Evolutionary conservation across 805 yeast genomes (phyloP).

Genomic region (Monosporozyma yasuniensis): DNA sequence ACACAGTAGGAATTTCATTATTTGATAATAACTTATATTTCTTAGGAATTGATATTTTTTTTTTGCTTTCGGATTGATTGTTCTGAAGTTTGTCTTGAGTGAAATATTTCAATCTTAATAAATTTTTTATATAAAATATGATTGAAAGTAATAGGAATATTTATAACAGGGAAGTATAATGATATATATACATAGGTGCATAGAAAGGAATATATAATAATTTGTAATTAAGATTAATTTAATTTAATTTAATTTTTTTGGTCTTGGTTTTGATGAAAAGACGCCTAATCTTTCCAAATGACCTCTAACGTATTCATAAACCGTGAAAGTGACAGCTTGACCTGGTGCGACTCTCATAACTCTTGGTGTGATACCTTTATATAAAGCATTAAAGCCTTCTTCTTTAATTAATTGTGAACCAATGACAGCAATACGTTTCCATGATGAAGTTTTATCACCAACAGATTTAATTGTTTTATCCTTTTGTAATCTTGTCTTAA

Average conservation of each 20-base stretch:
- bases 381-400: slow-evolving; percentile 82
- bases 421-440: slow-evolving; percentile 72
- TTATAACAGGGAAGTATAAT: not conserved
- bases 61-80: too few relatives aligned
- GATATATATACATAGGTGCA: not conserved
- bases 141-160: not conserved
- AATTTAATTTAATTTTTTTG: slow-evolving; percentile 5
- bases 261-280: slow-evolving; percentile 6
- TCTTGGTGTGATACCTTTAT: slow-evolving; percentile 97
- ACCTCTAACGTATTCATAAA: slow-evolving; percentile 79
- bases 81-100: too few relatives aligned
- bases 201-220: not conserved
- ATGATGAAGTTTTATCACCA: slow-evolving; percentile 39
- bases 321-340: slow-evolving; percentile 96
- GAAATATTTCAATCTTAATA: too few relatives aligned
- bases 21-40: slow-evolving; percentile 46
- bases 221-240: not conserved
- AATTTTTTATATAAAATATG: too few relatives aligned
- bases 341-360: slow-evolving; percentile 99
- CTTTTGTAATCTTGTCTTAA: slow-evolving; percentile 93
- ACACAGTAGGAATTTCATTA: slow-evolving; percentile 43
- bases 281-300: slow-evolving; percentile 39
- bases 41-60: slow-evolving; percentile 14
- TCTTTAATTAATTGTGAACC: slow-evolving; percentile 73
- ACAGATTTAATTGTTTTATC: slow-evolving; percentile 54